These are phyloP conservation scores for Cyclotella cryptica DNA, from an alignment of 108 stramenopile species.

Conservation along the genomic window DNA sequence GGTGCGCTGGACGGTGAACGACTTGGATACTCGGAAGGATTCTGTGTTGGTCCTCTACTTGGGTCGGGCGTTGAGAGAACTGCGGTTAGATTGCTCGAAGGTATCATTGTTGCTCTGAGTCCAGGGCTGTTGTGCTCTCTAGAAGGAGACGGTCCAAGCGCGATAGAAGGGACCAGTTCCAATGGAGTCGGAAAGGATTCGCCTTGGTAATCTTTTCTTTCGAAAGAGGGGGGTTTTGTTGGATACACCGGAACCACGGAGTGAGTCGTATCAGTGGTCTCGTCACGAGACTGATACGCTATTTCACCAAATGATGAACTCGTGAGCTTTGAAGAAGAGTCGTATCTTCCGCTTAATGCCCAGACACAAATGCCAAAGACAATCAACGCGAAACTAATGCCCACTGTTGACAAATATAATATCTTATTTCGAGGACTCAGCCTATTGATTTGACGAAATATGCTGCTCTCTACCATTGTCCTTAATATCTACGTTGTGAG, in stretches of 20 bases:
- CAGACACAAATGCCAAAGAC: constrained; percentile 13
- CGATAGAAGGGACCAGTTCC: too few relatives aligned
- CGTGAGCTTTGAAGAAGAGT: neutral
- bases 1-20: neutral
- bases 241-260: too few relatives aligned
- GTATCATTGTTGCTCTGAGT: neutral
- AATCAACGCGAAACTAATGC: constrained; percentile 7
- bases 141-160: neutral
- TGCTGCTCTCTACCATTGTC: neutral
- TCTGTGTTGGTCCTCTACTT: neutral
- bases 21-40: neutral
- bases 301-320: neutral
- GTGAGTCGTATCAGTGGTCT: too few relatives aligned
- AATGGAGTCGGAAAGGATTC: too few relatives aligned
- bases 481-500: too few relatives aligned
- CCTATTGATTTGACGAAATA: neutral
- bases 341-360: neutral
- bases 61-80: neutral
- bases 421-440: constrained; percentile 2
- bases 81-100: constrained; percentile 6
- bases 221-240: too few relatives aligned
- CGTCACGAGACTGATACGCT: too few relatives aligned
- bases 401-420: neutral
- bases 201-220: too few relatives aligned
- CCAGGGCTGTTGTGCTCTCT: neutral